phyloP scores from a whole-genome alignment of 1,284 basidiomycete genomes.

The Moniliella sp. region DNA sequence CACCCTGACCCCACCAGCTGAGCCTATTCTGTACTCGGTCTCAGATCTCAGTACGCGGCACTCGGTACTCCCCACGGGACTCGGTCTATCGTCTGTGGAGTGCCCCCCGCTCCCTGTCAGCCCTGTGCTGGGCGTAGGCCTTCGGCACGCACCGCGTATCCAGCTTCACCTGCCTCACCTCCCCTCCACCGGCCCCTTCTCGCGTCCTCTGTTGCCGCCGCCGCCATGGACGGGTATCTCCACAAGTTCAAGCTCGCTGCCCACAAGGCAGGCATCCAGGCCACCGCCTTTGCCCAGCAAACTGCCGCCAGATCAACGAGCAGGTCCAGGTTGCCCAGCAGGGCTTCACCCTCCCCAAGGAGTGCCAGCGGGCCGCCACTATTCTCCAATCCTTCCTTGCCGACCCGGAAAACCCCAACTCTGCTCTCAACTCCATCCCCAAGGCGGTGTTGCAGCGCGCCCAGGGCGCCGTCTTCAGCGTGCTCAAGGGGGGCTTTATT shows the following conservation, averaged over 20 bases:
- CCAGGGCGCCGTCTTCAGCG: slow-evolving; percentile 63
- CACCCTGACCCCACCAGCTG: no score
- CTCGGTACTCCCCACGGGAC: no score
- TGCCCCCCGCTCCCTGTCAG: no score
- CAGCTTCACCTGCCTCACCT: no score
- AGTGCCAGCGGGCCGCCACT: slow-evolving; percentile 57
- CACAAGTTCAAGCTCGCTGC: slow-evolving; percentile 61
- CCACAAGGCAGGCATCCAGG: slow-evolving; percentile 56
- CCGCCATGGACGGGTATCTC: slow-evolving; percentile 38
- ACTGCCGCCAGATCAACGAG: slow-evolving; percentile 14
- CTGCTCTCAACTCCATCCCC: slow-evolving; percentile 80
- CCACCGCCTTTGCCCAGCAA: slow-evolving; percentile 23
- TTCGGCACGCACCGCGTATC: no score
- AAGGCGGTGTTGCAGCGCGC: slow-evolving; percentile 75
- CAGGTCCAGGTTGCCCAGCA: slow-evolving; percentile 19
- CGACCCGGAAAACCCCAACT: slow-evolving; percentile 64
- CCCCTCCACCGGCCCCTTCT: no score
- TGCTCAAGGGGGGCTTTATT: slow-evolving; percentile 62
- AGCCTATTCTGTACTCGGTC: no score
- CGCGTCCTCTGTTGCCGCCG: no score
- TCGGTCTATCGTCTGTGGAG: no score
- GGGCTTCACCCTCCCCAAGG: slow-evolving; percentile 27
- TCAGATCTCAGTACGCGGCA: no score
- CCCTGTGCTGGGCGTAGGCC: no score
- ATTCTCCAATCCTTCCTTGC: slow-evolving; percentile 76